Evolutionary conservation across 2,329 filamentous ascomycete genomes (phyloP).

Genomic region (Trichoderma sp.): DNA sequence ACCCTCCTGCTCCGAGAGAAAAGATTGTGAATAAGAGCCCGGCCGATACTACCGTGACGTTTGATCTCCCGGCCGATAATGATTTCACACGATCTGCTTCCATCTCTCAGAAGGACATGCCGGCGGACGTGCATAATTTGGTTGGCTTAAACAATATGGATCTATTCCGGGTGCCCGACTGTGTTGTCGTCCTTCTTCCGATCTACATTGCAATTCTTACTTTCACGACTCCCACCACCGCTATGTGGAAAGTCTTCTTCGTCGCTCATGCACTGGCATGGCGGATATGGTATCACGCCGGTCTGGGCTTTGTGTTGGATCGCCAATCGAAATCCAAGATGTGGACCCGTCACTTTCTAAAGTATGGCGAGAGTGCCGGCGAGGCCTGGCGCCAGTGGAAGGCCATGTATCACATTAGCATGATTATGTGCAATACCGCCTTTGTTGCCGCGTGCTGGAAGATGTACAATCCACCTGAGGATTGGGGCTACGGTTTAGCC

Average conservation of each 20-base stretch:
- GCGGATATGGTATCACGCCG: slow-evolving; percentile 90
- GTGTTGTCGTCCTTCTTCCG: slow-evolving; percentile 75
- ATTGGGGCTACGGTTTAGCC: slow-evolving; percentile 86
- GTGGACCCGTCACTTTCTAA: slow-evolving; percentile 97
- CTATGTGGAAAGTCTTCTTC: slow-evolving; percentile 76
- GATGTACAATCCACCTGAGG: slow-evolving; percentile 84
- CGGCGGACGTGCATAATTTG: slow-evolving; percentile 77
- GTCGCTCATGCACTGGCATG: slow-evolving; percentile 78
- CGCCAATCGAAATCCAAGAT: slow-evolving; percentile 87
- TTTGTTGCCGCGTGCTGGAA: slow-evolving; percentile 95
- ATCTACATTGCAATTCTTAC: slow-evolving; percentile 76
- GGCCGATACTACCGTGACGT: slow-evolving; percentile 37
- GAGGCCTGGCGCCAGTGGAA: slow-evolving; percentile 99
- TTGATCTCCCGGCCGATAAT: slow-evolving; percentile 35
- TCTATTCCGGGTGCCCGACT: slow-evolving; percentile 83
- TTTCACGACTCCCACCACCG: slow-evolving; percentile 75
- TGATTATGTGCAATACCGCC: slow-evolving; percentile 84
- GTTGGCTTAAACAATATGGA: slow-evolving; percentile 85
- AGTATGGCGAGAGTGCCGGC: slow-evolving; percentile 85
- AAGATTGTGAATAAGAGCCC: slow-evolving; percentile 45
- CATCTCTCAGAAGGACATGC: slow-evolving; percentile 46
- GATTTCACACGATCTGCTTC: slow-evolving; percentile 36
- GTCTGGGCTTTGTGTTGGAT: slow-evolving; percentile 82
- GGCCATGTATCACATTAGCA: slow-evolving; percentile 89
- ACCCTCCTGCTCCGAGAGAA: slow-evolving; percentile 78